phyloP scores from a whole-genome alignment of 2,329 filamentous ascomycete species.

The Nothophoma quercina region DNA sequence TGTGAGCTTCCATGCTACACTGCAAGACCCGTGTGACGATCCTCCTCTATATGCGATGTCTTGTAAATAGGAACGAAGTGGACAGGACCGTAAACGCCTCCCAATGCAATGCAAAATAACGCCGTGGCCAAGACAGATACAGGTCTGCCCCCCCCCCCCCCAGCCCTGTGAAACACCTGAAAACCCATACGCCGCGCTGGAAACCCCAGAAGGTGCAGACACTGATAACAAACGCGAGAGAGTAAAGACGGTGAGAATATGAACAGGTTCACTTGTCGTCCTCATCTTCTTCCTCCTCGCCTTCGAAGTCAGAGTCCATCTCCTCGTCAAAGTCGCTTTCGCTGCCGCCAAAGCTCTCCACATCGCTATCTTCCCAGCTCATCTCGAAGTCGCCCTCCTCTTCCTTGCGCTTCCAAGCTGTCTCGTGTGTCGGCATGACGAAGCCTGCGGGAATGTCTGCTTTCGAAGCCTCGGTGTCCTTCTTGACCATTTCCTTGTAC shows the following conservation, averaged over 20 bases:
- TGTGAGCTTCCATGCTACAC: background rate
- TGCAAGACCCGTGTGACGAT: background rate
- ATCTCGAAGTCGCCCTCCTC: constrained; percentile 66
- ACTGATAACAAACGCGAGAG: background rate
- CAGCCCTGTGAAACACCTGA: constrained; percentile 11
- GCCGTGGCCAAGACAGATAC: constrained; percentile 1
- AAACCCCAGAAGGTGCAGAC: constrained; percentile 13
- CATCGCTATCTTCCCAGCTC: constrained; percentile 56
- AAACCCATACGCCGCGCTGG: constrained; percentile 36
- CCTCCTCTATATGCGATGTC: constrained; percentile 4
- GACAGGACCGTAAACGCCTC: constrained; percentile 14
- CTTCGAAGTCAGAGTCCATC: constrained; percentile 66
- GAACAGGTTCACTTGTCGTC: constrained; percentile 27
- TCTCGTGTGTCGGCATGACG: constrained; percentile 77
- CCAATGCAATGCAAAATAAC: constrained; percentile 30
- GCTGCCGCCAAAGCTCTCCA: constrained; percentile 75
- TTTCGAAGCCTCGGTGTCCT: constrained; percentile 76
- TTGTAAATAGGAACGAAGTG: background rate
- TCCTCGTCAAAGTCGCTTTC: constrained; percentile 63
- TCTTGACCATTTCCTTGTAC: constrained; percentile 75
- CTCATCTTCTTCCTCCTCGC: constrained; percentile 47
- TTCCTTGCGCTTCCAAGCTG: constrained; percentile 69
- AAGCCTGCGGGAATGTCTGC: constrained; percentile 81
- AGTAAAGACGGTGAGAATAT: background rate
- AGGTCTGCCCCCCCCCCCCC: constrained; percentile 4